phyloP scores from a whole-genome alignment of 2,329 filamentous ascomycete genomes.

The Cadophora luteo-olivacea region DNA sequence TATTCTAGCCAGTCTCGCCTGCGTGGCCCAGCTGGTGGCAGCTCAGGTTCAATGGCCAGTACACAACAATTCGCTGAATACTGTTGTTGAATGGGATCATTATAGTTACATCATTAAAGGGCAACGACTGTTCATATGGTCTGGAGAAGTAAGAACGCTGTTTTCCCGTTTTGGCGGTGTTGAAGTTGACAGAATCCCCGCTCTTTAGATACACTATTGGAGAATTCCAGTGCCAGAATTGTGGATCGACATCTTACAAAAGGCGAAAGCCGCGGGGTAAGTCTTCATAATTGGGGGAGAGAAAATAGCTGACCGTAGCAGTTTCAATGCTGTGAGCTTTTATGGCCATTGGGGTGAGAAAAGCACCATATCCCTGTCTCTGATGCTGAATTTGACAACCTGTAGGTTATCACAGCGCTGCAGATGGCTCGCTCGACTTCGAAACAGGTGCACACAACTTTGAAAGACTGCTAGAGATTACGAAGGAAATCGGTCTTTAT shows the following conservation, averaged over 20 bases:
- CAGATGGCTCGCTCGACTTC: constrained; percentile 73
- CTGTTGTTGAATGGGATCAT: constrained; percentile 51
- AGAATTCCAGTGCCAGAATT: constrained; percentile 64
- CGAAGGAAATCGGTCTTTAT: constrained; percentile 74
- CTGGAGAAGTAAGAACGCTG: constrained; percentile 49
- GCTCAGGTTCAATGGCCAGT: constrained; percentile 50
- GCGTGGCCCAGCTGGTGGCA: constrained; percentile 9
- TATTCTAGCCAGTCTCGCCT: background rate
- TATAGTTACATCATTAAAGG: constrained; percentile 54
- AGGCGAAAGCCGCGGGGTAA: constrained; percentile 75
- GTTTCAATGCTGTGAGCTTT: constrained; percentile 79
- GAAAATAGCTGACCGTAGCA: constrained; percentile 24
- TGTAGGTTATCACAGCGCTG: constrained; percentile 54
- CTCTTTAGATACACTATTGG: constrained; percentile 55
- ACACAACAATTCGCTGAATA: constrained; percentile 54
- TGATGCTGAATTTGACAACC: constrained; percentile 1
- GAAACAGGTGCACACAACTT: constrained; percentile 63
- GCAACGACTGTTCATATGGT: constrained; percentile 57
- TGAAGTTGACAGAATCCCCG: background rate
- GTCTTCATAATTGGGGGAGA: background rate
- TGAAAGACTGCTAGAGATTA: constrained; percentile 75
- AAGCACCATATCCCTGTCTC: constrained; percentile 61
- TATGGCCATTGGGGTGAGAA: constrained; percentile 81
- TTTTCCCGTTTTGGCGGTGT: background rate
- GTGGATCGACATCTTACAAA: constrained; percentile 78